Percentiles rank a stretch among this genome's conserved stretches.
Conservation (phyloP, 768 basidiomycete genomes). For the Lactarius sp. region DNA sequence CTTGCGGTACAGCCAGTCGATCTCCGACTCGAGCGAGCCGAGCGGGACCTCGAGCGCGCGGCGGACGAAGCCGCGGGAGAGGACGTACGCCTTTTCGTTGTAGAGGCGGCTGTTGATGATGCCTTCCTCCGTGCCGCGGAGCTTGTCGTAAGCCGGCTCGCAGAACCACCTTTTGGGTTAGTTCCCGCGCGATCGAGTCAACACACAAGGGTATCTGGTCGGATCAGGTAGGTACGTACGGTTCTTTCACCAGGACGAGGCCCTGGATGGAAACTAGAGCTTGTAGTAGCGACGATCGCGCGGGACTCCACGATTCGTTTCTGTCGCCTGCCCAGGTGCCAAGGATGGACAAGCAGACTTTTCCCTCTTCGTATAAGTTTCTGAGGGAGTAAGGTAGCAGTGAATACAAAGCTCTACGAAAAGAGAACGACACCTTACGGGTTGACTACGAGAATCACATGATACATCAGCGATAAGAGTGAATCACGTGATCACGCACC, state of each 20-base stretch:
- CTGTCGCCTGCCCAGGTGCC: conserved; percentile 91
- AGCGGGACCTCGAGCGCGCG: conserved; percentile 80
- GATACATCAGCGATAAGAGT: conserved; percentile 1
- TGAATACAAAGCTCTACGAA: not conserved
- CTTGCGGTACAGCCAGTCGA: conserved; percentile 67
- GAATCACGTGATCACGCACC: conserved; percentile 39
- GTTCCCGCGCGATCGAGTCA: not conserved
- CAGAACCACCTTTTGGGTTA: conserved; percentile 69
- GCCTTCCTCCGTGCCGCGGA: conserved; percentile 87
- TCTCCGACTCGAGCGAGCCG: conserved; percentile 64
- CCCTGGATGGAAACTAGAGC: conserved; percentile 93
- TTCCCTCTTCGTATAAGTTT: conserved; percentile 93
- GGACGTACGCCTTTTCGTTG: conserved; percentile 88
- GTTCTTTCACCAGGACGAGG: conserved; percentile 86
- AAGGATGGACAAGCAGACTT: conserved; percentile 87
- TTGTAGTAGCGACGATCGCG: conserved; percentile 82
- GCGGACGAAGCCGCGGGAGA: conserved; percentile 86
- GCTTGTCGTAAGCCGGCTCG: conserved; percentile 90
- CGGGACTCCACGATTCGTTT: conserved; percentile 82
- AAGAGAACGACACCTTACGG: conserved; percentile 49
- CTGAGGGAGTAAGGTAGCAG: conserved; percentile 33
- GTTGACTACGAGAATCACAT: conserved; percentile 46
- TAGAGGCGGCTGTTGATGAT: conserved; percentile 88
- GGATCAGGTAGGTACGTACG: conserved; percentile 47
- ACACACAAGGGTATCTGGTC: conserved; percentile 8